Conservation (phyloP, 768 basidiomycete genomes). For the Collybia sp. region DNA sequence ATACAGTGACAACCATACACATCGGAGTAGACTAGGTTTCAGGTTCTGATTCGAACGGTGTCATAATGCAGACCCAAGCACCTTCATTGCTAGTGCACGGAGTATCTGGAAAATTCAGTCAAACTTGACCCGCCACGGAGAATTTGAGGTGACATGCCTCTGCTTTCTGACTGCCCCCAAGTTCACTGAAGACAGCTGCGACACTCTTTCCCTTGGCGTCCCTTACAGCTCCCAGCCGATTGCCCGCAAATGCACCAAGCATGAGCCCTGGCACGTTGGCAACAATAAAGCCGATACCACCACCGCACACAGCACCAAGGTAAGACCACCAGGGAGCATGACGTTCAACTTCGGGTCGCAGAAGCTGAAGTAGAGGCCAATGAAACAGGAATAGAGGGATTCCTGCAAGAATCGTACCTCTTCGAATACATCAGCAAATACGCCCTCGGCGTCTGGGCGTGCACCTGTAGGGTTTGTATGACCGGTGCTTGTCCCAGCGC, state of each 20-base stretch:
- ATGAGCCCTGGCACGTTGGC: slow-evolving; percentile 86
- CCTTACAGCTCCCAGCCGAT: slow-evolving; percentile 84
- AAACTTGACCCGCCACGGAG: not conserved
- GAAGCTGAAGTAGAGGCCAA: slow-evolving; percentile 36
- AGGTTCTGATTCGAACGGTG: not conserved
- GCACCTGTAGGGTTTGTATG: slow-evolving; percentile 20
- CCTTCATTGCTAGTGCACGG: slow-evolving; percentile 77
- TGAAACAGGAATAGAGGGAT: not conserved
- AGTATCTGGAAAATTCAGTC: slow-evolving; percentile 50
- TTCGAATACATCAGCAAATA: slow-evolving; percentile 90
- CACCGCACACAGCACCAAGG: slow-evolving; percentile 69
- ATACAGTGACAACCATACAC: not conserved
- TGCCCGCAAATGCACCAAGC: slow-evolving; percentile 84
- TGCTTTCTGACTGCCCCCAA: slow-evolving; percentile 78
- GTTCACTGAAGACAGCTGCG: slow-evolving; percentile 77
- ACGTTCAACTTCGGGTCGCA: slow-evolving; percentile 78
- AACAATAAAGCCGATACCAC: slow-evolving; percentile 54
- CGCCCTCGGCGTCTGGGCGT: slow-evolving; percentile 71
- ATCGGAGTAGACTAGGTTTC: not conserved
- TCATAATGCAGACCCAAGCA: slow-evolving; percentile 56
- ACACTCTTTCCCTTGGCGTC: slow-evolving; percentile 96
- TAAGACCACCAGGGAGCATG: slow-evolving; percentile 73
- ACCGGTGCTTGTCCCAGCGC: slow-evolving; percentile 25
- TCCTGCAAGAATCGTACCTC: slow-evolving; percentile 47
- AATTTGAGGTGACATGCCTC: slow-evolving; percentile 50